phyloP scores from a whole-genome alignment of 108 stramenopile species.

The Cyclotella distinguenda region DNA sequence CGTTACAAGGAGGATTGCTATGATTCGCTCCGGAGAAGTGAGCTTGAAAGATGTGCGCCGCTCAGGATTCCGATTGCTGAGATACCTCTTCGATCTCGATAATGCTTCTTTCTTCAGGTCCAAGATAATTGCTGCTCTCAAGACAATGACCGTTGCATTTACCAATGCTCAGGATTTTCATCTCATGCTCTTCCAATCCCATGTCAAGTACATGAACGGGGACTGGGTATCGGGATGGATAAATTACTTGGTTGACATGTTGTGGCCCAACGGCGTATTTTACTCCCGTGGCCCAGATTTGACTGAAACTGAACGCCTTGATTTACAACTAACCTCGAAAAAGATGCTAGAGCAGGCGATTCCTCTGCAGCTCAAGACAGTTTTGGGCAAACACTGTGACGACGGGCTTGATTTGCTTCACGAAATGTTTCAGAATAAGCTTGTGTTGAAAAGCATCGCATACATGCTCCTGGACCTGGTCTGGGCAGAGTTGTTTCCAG shows the following conservation, averaged over 20 bases:
- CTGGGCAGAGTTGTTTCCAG: conserved; percentile 81
- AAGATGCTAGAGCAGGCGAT: conserved; percentile 56
- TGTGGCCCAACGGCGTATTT: conserved; percentile 88
- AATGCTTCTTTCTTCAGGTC: conserved; percentile 86
- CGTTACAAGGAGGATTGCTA: conserved; percentile 30
- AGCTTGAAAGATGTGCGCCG: conserved; percentile 70
- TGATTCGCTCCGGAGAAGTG: conserved; percentile 58
- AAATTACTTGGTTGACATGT: conserved; percentile 53
- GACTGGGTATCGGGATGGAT: conserved; percentile 69
- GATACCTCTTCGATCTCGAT: conserved; percentile 80
- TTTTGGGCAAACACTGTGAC: conserved; percentile 73
- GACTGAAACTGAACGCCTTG: conserved; percentile 49
- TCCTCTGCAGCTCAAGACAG: conserved; percentile 70
- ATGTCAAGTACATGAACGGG: conserved; percentile 66
- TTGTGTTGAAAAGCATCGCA: conserved; percentile 80
- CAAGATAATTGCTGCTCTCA: conserved; percentile 74
- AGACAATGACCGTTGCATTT: conserved; percentile 77
- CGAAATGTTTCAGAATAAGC: conserved; percentile 85
- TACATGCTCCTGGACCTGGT: conserved; percentile 86
- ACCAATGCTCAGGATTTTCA: conserved; percentile 74
- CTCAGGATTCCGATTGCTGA: conserved; percentile 65
- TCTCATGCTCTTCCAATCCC: conserved; percentile 62
- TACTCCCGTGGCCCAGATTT: conserved; percentile 45
- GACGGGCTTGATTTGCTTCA: conserved; percentile 79
- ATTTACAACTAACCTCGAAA: conserved; percentile 44